A percentile compares a stretch with the other conserved stretches of the same genome.
Evolutionary conservation across 371 early-diverging fungal species (phyloP).

Genomic region (Quaeritorhiza haematococci): DNA sequence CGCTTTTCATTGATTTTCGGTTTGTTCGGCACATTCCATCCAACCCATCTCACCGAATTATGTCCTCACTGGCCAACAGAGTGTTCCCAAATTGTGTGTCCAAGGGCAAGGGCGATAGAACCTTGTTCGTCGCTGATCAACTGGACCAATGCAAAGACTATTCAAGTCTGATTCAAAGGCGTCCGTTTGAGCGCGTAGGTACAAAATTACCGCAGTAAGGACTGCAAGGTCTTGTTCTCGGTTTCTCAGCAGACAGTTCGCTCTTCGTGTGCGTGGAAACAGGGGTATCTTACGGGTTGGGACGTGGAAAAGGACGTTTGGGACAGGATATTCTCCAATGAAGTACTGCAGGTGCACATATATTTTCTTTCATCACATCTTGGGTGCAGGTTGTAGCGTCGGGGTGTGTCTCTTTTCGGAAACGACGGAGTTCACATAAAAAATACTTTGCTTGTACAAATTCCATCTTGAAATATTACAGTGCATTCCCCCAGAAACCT

Average conservation of each 20-base stretch:
- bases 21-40: constrained; percentile 7
- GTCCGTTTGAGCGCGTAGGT: constrained; percentile 72
- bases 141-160: constrained; percentile 60
- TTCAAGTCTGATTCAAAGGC: constrained; percentile 67
- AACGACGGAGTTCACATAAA: constrained; percentile 7
- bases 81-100: constrained; percentile 60
- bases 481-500: constrained; percentile 59
- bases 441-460: neutral
- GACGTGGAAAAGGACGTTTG: constrained; percentile 70
- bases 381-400: neutral
- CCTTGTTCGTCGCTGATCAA: constrained; percentile 65
- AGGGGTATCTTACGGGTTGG: constrained; percentile 76
- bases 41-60: neutral
- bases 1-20: neutral
- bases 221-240: too few relatives aligned
- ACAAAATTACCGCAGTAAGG: too few relatives aligned
- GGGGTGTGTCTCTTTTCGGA: neutral
- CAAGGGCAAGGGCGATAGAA: constrained; percentile 55
- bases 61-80: neutral
- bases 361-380: neutral
- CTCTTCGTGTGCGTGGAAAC: neutral
- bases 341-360: constrained; percentile 47
- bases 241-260: too few relatives aligned
- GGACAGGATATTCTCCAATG: constrained; percentile 65
- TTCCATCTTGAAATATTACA: constrained; percentile 13